These are phyloP conservation scores for Arthrobotrys megalospora DNA, from an alignment of 2,329 filamentous ascomycete species.

Conservation along the genomic window DNA sequence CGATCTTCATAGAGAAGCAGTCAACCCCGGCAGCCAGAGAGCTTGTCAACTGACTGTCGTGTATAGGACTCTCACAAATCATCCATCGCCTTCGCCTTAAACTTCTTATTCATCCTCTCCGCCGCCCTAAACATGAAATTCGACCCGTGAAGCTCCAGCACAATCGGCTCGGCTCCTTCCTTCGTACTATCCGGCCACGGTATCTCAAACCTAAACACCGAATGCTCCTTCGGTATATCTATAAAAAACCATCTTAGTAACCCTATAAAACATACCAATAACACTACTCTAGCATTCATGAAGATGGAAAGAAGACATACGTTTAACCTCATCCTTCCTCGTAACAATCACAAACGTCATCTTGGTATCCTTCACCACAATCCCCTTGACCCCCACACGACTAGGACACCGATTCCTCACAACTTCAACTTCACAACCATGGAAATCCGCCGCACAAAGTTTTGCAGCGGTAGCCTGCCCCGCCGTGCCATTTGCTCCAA, in stretches of 20 bases:
- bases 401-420: slow-evolving; percentile 84
- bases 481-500: slow-evolving; percentile 73
- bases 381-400: slow-evolving; percentile 85
- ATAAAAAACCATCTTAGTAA: neutral
- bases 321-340: slow-evolving; percentile 78
- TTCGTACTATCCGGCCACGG: slow-evolving; percentile 67
- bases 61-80: slow-evolving; percentile 80
- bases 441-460: slow-evolving; percentile 87
- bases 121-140: slow-evolving; percentile 87
- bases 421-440: slow-evolving; percentile 87
- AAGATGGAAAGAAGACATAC: slow-evolving; percentile 66
- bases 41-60: too few relatives aligned
- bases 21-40: neutral
- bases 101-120: slow-evolving; percentile 91
- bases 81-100: slow-evolving; percentile 84
- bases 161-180: slow-evolving; percentile 70
- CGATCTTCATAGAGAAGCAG: neutral
- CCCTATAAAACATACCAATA: too few relatives aligned
- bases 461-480: slow-evolving; percentile 71
- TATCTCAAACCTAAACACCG: slow-evolving; percentile 84
- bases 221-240: slow-evolving; percentile 89
- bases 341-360: slow-evolving; percentile 90
- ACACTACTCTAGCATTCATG: too few relatives aligned
- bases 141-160: slow-evolving; percentile 88
- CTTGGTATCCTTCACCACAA: slow-evolving; percentile 89